phyloP scores from a whole-genome alignment of 441 rosid genomes.

The Arabidopsis hybrid region DNA sequence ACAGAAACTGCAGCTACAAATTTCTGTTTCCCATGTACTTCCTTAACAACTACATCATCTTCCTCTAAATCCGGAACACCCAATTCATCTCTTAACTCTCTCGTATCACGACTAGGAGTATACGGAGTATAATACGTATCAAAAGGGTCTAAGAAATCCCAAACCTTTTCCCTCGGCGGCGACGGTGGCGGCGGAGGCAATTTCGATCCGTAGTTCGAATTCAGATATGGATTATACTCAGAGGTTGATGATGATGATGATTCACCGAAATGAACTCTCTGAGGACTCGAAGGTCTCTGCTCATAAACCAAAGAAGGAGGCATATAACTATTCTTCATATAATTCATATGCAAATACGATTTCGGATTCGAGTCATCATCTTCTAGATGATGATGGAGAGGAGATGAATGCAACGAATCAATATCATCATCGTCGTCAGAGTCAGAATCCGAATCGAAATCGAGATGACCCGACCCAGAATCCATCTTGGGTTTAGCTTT shows the following conservation, averaged over 20 bases:
- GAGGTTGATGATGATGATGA: conserved; percentile 54
- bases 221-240: conserved; percentile 39
- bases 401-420: conserved; percentile 55
- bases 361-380: conserved; percentile 16
- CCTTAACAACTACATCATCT: conserved; percentile 78
- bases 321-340: conserved; percentile 70
- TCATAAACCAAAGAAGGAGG: conserved; percentile 64
- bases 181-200: conserved; percentile 71
- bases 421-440: conserved; percentile 16
- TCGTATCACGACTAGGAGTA: conserved; percentile 65
- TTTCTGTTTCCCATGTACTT: conserved; percentile 67
- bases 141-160: conserved; percentile 82
- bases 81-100: conserved; percentile 84
- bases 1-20: conserved; percentile 42
- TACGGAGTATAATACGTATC: conserved; percentile 51
- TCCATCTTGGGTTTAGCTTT: conserved; percentile 36
- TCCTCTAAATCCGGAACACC: conserved; percentile 96
- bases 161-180: conserved; percentile 63
- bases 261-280: conserved; percentile 66
- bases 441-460: conserved; percentile 52
- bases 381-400: conserved; percentile 57
- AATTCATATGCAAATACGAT: conserved; percentile 63
- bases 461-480: conserved; percentile 69
- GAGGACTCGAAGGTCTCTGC: conserved; percentile 67
- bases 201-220: neutral